These are phyloP conservation scores for Rhodotorula sp. DNA, from an alignment of 1,284 basidiomycete genomes.

Conservation along the genomic window DNA sequence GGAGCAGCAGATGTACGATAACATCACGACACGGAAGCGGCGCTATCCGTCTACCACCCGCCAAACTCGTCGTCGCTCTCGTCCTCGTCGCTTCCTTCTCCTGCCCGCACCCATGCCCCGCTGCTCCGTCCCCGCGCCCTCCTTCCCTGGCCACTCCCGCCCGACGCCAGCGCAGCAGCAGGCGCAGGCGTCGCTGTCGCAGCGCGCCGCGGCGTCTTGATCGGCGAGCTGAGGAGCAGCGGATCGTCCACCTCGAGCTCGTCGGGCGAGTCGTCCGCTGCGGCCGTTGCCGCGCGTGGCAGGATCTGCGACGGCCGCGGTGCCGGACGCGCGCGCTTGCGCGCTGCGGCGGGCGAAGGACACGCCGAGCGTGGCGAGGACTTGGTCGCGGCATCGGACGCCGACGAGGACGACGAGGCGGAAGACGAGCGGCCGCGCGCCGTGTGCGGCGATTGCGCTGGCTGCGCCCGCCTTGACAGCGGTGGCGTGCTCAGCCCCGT, in stretches of 20 bases:
- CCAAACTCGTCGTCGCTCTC: neutral
- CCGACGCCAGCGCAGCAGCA: neutral
- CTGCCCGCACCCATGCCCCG: neutral
- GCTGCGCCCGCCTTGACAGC: conserved; percentile 3
- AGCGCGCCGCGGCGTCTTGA: neutral
- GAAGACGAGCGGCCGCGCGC: neutral
- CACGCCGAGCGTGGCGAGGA: neutral
- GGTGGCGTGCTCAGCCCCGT: conserved; percentile 5
- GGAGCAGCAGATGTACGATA: neutral
- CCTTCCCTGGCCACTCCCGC: no score
- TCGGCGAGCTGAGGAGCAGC: conserved; percentile 1
- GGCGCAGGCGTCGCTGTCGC: neutral
- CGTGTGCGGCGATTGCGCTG: no score
- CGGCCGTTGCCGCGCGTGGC: neutral
- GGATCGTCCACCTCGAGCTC: neutral
- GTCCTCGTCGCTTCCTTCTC: neutral
- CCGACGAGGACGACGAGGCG: neutral
- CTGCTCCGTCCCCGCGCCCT: no score
- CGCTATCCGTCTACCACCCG: neutral
- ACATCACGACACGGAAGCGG: no score
- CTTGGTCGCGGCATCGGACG: neutral
- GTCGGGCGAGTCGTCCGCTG: neutral
- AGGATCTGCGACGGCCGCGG: neutral
- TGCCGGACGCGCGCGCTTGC: neutral
- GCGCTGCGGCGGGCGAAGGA: neutral